Conservation (phyloP, 495 filamentous ascomycete genomes). For the Neurospora terricola region DNA sequence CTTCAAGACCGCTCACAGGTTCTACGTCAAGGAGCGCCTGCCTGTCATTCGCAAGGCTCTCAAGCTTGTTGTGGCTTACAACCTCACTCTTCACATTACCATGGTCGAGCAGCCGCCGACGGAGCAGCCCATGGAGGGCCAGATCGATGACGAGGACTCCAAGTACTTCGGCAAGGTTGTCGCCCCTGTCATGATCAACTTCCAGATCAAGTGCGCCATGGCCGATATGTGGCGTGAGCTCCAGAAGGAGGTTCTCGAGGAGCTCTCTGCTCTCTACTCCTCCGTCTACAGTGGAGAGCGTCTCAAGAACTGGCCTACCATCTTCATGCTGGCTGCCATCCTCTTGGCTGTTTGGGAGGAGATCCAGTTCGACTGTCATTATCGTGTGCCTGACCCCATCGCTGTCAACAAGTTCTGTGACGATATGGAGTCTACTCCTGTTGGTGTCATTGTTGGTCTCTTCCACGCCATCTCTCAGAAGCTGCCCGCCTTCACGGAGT, state of each 20-base stretch:
- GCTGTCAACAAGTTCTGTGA: conserved; percentile 85
- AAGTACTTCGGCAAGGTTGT: conserved; percentile 80
- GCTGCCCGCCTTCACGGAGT: conserved; percentile 78
- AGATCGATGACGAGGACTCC: conserved; percentile 66
- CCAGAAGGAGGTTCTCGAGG: conserved; percentile 87
- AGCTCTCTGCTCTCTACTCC: conserved; percentile 79
- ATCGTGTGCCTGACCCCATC: conserved; percentile 70
- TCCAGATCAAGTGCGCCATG: conserved; percentile 91
- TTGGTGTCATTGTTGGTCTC: conserved; percentile 86
- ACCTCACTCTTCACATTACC: conserved; percentile 82
- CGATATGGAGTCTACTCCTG: conserved; percentile 89
- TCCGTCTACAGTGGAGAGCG: conserved; percentile 90
- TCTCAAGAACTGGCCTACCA: conserved; percentile 94
- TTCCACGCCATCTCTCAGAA: conserved; percentile 96
- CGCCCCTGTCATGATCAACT: conserved; percentile 95
- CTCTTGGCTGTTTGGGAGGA: conserved; percentile 90
- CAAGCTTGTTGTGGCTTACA: conserved; percentile 87
- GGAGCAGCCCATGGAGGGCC: conserved; percentile 65
- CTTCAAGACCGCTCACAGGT: conserved; percentile 86
- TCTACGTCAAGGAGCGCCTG: conserved; percentile 70
- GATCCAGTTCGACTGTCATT: conserved; percentile 95
- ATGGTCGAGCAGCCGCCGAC: conserved; percentile 81
- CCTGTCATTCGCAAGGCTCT: conserved; percentile 84
- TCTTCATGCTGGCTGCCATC: conserved; percentile 88
- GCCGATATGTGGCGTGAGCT: conserved; percentile 93